These are phyloP conservation scores for Diutina siamensis DNA, from an alignment of 1,139 yeast species.

Conservation along the genomic window DNA sequence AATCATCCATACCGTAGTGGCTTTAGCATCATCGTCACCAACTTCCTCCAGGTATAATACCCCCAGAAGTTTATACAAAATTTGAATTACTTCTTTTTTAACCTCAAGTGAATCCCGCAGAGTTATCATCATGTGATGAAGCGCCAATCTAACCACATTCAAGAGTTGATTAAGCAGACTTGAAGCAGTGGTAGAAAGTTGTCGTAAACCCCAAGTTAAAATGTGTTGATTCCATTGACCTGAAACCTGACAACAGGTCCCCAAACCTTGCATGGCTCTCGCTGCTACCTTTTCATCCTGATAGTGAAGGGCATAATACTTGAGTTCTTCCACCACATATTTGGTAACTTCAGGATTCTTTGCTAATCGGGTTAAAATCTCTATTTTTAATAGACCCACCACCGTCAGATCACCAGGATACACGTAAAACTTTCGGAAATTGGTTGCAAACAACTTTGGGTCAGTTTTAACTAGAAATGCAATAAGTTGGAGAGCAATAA, in stretches of 20 bases:
- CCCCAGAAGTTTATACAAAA: constrained; percentile 26
- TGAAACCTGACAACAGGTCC: constrained; percentile 37
- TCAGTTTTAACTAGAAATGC: constrained; percentile 24
- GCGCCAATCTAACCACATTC: constrained; percentile 56
- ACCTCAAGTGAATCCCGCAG: constrained; percentile 15
- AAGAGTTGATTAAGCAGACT: constrained; percentile 43
- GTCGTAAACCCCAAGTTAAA: constrained; percentile 31
- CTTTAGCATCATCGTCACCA: constrained; percentile 46
- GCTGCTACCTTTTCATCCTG: constrained; percentile 25
- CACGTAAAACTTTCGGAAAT: constrained; percentile 42
- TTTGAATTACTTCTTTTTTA: constrained; percentile 20
- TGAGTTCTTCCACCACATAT: constrained; percentile 52
- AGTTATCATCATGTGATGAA: constrained; percentile 40
- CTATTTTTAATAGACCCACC: constrained; percentile 47
- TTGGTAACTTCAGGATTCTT: constrained; percentile 36
- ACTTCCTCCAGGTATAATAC: constrained; percentile 14
- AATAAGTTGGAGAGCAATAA: constrained; percentile 32
- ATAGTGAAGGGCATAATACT: constrained; percentile 44
- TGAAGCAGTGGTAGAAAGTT: constrained; percentile 15
- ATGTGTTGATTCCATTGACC: constrained; percentile 24
- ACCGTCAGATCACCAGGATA: constrained; percentile 42
- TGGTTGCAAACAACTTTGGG: constrained; percentile 34
- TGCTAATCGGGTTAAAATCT: constrained; percentile 48
- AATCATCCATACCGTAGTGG: constrained; percentile 81
- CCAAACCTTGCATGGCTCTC: constrained; percentile 47